Conservation (phyloP, 768 basidiomycete genomes). For the Royoungia palumana region DNA sequence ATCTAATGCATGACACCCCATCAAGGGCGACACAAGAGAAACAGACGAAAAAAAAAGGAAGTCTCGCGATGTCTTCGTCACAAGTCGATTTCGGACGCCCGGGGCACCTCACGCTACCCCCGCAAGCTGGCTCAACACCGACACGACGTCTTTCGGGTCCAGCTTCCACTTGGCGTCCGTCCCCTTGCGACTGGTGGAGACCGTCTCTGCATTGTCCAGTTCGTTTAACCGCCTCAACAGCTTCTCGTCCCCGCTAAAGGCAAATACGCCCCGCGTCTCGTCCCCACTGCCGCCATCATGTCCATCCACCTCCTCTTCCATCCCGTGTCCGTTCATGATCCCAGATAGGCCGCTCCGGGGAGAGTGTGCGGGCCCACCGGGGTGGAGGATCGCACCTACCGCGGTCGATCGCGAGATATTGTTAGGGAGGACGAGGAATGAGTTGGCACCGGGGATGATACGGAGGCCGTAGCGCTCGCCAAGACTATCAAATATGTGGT, state of each 20-base stretch:
- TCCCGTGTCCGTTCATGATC: constrained; percentile 18
- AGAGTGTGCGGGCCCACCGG: constrained; percentile 47
- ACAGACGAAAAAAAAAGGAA: too few relatives aligned
- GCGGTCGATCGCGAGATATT: constrained; percentile 83
- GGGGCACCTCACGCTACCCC: not conserved
- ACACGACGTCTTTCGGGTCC: constrained; percentile 34
- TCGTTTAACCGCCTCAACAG: constrained; percentile 72
- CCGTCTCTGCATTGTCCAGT: constrained; percentile 68
- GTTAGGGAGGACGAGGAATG: constrained; percentile 80
- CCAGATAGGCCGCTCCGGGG: constrained; percentile 33
- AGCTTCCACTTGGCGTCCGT: constrained; percentile 76
- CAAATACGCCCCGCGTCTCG: constrained; percentile 59
- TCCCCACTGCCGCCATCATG: constrained; percentile 31
- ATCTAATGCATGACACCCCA: too few relatives aligned
- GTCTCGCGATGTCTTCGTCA: not conserved
- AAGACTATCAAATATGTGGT: constrained; percentile 86
- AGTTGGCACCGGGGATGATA: constrained; percentile 76
- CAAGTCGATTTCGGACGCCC: not conserved
- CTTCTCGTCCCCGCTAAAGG: constrained; percentile 75
- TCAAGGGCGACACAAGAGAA: too few relatives aligned
- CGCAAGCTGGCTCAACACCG: constrained; percentile 27
- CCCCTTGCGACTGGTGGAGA: constrained; percentile 66
- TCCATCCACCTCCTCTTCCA: not conserved
- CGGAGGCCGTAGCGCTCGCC: constrained; percentile 81
- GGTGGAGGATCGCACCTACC: constrained; percentile 74